Evolutionary conservation across 2,329 filamentous ascomycete species (phyloP).

Genomic region (Scedosporium apiospermum): DNA sequence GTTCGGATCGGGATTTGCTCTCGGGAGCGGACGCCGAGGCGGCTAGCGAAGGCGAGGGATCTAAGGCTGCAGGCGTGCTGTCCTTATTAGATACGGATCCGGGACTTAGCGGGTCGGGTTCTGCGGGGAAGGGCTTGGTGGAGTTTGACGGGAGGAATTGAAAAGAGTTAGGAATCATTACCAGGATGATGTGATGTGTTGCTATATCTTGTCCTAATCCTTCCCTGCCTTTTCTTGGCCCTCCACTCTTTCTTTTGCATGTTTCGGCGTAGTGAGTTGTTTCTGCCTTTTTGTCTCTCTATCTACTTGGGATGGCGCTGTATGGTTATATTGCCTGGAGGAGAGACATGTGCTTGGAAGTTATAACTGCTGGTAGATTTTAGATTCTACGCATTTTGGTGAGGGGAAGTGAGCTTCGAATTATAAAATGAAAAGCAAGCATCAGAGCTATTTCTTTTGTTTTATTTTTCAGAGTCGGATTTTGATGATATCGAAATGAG

Average conservation of each 20-base stretch:
- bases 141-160: slow-evolving; percentile 30
- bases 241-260: background rate
- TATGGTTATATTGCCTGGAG: background rate
- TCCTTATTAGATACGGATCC: slow-evolving; percentile 20
- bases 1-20: slow-evolving; percentile 59
- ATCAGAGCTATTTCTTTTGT: no score
- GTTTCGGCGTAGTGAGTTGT: background rate
- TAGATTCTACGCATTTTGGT: background rate
- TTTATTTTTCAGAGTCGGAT: no score
- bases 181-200: background rate
- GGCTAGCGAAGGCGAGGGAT: slow-evolving; percentile 24
- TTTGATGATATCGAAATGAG: no score
- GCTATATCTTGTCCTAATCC: no score
- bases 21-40: slow-evolving; percentile 67
- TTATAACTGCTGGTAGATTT: background rate
- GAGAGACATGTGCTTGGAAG: background rate
- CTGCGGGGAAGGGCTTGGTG: slow-evolving; percentile 26
- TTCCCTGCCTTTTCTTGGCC: background rate
- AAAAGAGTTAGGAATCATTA: background rate
- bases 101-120: slow-evolving; percentile 9
- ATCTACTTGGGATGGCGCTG: background rate
- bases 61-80: slow-evolving; percentile 19
- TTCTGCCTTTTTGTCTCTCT: background rate
- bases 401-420: no score
- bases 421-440: no score